Evolutionary conservation across 331 rosid genomes (phyloP).

Genomic region (Quercus phellos): DNA sequence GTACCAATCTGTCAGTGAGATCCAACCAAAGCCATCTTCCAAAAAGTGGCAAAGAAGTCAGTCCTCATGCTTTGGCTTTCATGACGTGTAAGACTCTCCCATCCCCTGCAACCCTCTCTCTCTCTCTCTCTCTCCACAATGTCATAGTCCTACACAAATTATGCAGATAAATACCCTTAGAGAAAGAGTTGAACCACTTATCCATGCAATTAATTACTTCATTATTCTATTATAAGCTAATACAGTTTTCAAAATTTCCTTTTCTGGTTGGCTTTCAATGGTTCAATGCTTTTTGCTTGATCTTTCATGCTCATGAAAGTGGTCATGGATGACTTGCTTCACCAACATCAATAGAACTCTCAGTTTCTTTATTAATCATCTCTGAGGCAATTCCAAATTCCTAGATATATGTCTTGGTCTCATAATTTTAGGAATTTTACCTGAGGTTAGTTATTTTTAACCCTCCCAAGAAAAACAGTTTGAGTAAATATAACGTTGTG

Average conservation of each 20-base stretch:
- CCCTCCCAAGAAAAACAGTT: conserved; percentile 12
- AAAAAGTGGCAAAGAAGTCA: neutral
- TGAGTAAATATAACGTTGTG: conserved; percentile 29
- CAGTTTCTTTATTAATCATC: conserved; percentile 10
- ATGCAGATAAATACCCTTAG: neutral
- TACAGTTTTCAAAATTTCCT: conserved; percentile 11
- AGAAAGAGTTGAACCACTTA: neutral
- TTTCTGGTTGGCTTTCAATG: conserved; percentile 16
- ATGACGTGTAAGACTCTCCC: conserved; percentile 1
- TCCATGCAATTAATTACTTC: neutral
- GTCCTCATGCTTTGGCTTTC: neutral
- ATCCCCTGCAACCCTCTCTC: conserved; percentile 8
- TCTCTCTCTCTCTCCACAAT: neutral
- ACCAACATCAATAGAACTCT: conserved; percentile 3
- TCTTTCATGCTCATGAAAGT: conserved; percentile 28
- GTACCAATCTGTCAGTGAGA: neutral
- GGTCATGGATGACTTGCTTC: conserved; percentile 14
- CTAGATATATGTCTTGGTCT: conserved; percentile 24
- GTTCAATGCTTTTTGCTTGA: conserved; percentile 11
- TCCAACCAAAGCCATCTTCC: neutral
- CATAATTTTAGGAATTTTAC: conserved; percentile 24
- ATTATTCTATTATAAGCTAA: neutral
- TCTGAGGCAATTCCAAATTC: conserved; percentile 25
- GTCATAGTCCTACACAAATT: neutral
- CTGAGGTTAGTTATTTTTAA: conserved; percentile 20